Base-by-base conservation (phyloP, 371 early-diverging fungal genomes). In the Saksenaea vasiformis region DNA sequence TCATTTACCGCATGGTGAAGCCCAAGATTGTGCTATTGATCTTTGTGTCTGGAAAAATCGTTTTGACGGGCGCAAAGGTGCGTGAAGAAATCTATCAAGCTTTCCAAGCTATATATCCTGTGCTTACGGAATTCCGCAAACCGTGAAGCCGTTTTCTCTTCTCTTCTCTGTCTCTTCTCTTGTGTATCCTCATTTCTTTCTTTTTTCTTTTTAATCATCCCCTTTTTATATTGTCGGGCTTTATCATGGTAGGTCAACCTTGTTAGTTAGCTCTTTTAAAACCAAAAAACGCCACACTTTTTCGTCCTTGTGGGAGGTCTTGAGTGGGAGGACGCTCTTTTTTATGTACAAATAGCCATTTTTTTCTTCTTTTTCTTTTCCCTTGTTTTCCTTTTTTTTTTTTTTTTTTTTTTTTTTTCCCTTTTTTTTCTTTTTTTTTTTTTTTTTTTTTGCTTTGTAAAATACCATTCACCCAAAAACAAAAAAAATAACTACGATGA, bases 21-120 rank as follows among this genome's bases (percentile, higher is more conserved):
- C 99, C 99, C 34, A 99, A 99, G 81, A 98, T 99, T 71, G 99
- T 99, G 19, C 77, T 99, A 66, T 87, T 99, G 27, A 99, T 99
- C 62, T 99, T 99, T 84, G 99, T 99, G 13, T 98, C 98, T 64
- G 99, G 99, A 66, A 99, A 99, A 83, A 98, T 99, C 75, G 99
- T 99, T 22, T 87, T 99, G 60, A 99, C 99, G 8, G 99, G 99
- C 55, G 99, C 99, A 24, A 99, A 99, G 85, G 95, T 91, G 34
- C 91, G 99, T 54, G 97, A 98, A 68, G 99, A 99, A 75, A 99
- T 99, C 74, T 99, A 99, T 74, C 94, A 98, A 79, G 99, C 99
- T 56, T 99, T 99, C 84, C 98, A 99, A 74, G 93, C 95, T 72
- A 99, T 99, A 73, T 99, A 99, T 85, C 99, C 99, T 62, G 99